Evolutionary conservation across 495 filamentous ascomycete genomes (phyloP).

Genomic region (Podospora pseudopauciseta): DNA sequence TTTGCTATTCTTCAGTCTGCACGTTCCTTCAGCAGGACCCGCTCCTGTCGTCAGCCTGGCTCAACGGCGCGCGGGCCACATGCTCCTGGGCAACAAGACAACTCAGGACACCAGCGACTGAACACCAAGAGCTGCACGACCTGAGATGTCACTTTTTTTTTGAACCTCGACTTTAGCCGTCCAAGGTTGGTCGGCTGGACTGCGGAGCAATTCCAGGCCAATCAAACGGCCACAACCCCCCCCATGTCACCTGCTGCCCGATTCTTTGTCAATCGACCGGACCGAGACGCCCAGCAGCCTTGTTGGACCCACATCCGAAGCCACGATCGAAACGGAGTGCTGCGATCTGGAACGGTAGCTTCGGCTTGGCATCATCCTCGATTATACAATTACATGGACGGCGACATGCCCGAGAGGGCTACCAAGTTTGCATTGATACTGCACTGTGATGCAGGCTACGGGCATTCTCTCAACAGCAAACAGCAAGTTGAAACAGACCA

Average conservation of each 20-base stretch:
- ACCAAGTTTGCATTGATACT: neutral
- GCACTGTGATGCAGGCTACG: neutral
- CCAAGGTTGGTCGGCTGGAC: constrained; percentile 5
- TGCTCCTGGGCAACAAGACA: neutral
- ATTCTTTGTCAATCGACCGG: constrained; percentile 1
- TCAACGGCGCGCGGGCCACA: neutral
- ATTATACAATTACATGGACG: too few relatives aligned
- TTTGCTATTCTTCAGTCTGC: constrained; percentile 3
- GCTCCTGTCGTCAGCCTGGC: neutral
- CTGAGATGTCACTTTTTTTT: constrained; percentile 7
- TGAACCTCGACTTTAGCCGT: constrained; percentile 13
- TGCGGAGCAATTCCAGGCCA: constrained; percentile 14
- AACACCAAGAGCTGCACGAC: neutral
- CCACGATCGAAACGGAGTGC: neutral
- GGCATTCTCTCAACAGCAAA: neutral
- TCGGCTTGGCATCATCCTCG: neutral
- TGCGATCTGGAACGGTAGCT: neutral
- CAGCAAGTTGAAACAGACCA: too few relatives aligned
- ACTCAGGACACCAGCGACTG: too few relatives aligned
- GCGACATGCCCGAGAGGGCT: too few relatives aligned
- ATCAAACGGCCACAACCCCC: constrained; percentile 17
- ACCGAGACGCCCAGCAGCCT: constrained; percentile 16
- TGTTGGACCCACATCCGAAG: neutral
- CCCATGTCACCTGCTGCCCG: neutral
- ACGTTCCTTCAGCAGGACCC: neutral